phyloP scores from a whole-genome alignment of 495 filamentous ascomycete genomes.

The Xylaria scruposa region DNA sequence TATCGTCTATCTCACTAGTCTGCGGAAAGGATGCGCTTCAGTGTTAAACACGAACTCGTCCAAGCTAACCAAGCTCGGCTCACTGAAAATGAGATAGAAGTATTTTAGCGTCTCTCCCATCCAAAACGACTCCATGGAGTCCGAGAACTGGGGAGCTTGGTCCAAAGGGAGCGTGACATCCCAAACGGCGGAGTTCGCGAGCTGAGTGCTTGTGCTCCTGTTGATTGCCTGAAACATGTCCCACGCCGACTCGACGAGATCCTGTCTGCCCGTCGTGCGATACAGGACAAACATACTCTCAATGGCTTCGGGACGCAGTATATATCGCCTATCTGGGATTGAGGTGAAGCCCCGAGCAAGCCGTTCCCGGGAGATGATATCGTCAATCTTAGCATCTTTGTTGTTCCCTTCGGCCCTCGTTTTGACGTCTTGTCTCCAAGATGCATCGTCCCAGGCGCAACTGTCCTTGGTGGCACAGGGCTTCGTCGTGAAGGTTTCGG shows the following conservation, averaged over 20 bases:
- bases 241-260: slow-evolving; percentile 75
- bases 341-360: slow-evolving; percentile 35
- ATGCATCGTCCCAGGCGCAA: slow-evolving; percentile 35
- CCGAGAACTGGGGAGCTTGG: slow-evolving; percentile 35
- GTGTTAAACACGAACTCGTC: slow-evolving; percentile 64
- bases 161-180: slow-evolving; percentile 41
- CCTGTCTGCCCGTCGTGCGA: slow-evolving; percentile 72
- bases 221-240: slow-evolving; percentile 74
- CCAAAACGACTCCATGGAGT: slow-evolving; percentile 61
- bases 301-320: slow-evolving; percentile 69
- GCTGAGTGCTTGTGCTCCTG: slow-evolving; percentile 63
- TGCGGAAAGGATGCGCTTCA: slow-evolving; percentile 71
- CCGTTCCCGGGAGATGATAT: slow-evolving; percentile 46
- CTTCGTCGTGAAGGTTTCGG: slow-evolving; percentile 66
- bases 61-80: slow-evolving; percentile 70
- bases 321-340: slow-evolving; percentile 46
- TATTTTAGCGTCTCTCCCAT: slow-evolving; percentile 80
- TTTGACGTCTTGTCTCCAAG: slow-evolving; percentile 29
- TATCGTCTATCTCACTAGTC: neutral
- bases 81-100: slow-evolving; percentile 81
- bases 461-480: slow-evolving; percentile 51
- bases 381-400: slow-evolving; percentile 21
- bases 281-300: slow-evolving; percentile 80
- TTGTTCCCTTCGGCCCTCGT: neutral
- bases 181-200: slow-evolving; percentile 58